phyloP scores from a whole-genome alignment of 2,329 filamentous ascomycete species.

The Trichothecium sympodiale region DNA sequence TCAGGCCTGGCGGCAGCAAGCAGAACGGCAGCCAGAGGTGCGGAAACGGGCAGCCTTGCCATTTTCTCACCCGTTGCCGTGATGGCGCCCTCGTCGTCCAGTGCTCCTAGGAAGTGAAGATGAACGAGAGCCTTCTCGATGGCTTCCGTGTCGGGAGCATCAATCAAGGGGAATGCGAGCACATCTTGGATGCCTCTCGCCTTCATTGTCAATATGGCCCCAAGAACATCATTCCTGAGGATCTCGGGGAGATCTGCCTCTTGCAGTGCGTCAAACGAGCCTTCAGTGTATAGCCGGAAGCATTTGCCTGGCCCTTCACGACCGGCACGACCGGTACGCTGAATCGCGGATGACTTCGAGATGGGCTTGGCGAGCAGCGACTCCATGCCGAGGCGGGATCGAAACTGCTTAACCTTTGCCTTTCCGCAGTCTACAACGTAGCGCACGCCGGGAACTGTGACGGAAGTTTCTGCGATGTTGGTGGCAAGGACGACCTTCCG shows the following conservation, averaged over 20 bases:
- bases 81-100: conserved; percentile 62
- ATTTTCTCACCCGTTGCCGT: conserved; percentile 66
- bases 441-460: conserved; percentile 86
- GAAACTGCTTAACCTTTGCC: conserved; percentile 87
- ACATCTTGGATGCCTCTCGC: conserved; percentile 78
- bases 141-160: conserved; percentile 64
- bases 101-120: conserved; percentile 65
- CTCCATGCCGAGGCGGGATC: conserved; percentile 74
- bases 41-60: conserved; percentile 72
- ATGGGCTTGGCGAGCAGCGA: conserved; percentile 85
- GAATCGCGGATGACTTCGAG: conserved; percentile 85
- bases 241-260: conserved; percentile 81
- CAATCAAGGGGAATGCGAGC: conserved; percentile 73
- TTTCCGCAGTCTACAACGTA: conserved; percentile 91
- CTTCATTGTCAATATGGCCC: conserved; percentile 86
- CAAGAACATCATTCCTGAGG: conserved; percentile 75
- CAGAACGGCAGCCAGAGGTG: conserved; percentile 69
- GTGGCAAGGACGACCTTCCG: conserved; percentile 87
- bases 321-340: conserved; percentile 83
- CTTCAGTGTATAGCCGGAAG: conserved; percentile 77
- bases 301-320: conserved; percentile 87
- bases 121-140: conserved; percentile 75
- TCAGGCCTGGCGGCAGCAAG: too few species aligned
- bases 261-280: conserved; percentile 57
- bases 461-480: conserved; percentile 97